Evolutionary conservation across 257 asterid species (phyloP).

Genomic region (Gynochthodes officinalis): DNA sequence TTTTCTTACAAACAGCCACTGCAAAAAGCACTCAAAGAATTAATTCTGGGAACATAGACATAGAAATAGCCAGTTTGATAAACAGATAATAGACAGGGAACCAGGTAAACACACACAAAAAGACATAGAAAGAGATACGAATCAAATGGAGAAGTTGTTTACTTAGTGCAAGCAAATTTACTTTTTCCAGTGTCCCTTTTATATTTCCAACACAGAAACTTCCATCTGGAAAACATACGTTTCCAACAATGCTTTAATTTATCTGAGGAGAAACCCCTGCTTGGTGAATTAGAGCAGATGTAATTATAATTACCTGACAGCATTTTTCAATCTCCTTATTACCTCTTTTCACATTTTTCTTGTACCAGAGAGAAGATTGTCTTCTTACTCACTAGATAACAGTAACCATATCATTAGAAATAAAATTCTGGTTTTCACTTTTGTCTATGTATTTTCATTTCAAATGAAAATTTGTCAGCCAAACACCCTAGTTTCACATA

Average conservation of each 20-base stretch:
- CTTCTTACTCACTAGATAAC: neutral
- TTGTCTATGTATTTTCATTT: neutral
- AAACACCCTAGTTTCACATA: neutral
- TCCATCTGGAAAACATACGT: neutral
- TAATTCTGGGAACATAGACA: constrained; percentile 8
- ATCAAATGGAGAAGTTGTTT: neutral
- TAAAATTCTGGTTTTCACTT: neutral
- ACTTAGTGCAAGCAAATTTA: constrained; percentile 3
- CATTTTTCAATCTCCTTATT: neutral
- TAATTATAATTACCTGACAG: neutral
- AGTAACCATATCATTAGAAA: neutral
- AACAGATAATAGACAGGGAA: neutral
- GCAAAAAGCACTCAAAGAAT: constrained; percentile 33
- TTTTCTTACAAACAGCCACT: constrained; percentile 88
- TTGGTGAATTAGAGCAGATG: neutral
- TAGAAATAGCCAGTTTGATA: neutral
- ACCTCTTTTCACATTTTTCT: neutral
- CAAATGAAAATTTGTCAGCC: neutral
- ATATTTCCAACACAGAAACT: neutral
- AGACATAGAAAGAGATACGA: neutral
- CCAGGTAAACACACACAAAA: neutral
- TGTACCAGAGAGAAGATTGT: neutral
- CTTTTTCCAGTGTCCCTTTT: neutral
- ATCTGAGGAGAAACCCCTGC: neutral
- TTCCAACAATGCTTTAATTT: neutral